Base-by-base conservation (phyloP, 768 basidiomycete genomes). In the Lactarius trivialis region DNA sequence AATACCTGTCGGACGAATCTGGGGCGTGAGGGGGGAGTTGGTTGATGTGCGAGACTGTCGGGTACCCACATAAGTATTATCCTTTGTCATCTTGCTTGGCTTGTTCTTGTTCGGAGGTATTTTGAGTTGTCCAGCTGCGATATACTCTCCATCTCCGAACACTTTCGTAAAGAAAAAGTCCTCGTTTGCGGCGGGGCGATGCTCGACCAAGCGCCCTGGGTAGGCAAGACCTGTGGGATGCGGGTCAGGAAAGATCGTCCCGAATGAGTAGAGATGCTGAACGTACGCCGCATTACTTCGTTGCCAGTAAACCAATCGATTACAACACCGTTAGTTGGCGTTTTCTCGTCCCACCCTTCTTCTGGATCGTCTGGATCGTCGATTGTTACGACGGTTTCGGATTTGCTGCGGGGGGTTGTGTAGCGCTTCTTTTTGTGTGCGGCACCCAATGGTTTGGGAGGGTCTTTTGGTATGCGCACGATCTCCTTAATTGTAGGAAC, bases 101-200 rank as follows among this genome's bases (percentile, higher is more conserved):
- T 99, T 99, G 63, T 82, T 78, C n/a, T 83, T 82, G 7, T 82
- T 77, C 0, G 89, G 83, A 4, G 93, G 93, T 43, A 98, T 88
- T 57, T 82, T 78, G 50, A 98, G 78, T 65, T 93, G 84, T 0
- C 97, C 97, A 33, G 92, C 88, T 1, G 94, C 96, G 63, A 98
- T 85, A 71, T 91, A 98, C 50, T 91, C 85, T 51, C 85, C 90
- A 65, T 98, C 96, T 30, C 88, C 86, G 69, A 95, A 96, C 24
- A 97, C 82, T 75, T 93, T 95, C 70, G 96, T 89, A 72, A 92
- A 99, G 26, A 78, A 79, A 85, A 94, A 98, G 12, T 79, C 79
- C 56, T 80, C 80, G 64, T 85, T 84, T 9, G 78, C 79, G 0
- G 89, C 84, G 19, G 77, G 70, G 60, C 79, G 77, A 1, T 87